Conservation (phyloP, 179 eudicot genomes). For the Beta lomatogona region DNA sequence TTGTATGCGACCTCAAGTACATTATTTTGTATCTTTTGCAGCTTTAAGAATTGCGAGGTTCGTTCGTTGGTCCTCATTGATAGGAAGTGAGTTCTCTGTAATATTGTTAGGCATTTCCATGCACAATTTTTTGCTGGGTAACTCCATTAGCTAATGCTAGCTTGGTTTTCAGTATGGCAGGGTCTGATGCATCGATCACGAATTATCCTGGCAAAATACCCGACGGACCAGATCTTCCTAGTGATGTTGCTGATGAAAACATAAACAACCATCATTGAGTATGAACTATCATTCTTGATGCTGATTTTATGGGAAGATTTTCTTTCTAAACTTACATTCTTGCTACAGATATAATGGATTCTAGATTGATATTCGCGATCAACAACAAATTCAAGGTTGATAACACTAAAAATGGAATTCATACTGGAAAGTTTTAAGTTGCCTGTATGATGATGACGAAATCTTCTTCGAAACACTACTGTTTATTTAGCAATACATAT, state of each 20-base stretch:
- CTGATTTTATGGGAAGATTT: background rate
- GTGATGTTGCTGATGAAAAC: slow-evolving; percentile 47
- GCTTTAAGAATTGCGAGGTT: slow-evolving; percentile 88
- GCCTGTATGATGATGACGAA: slow-evolving; percentile 28
- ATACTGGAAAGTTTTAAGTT: background rate
- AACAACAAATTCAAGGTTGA: background rate
- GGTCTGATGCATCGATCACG: slow-evolving; percentile 52
- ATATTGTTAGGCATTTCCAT: slow-evolving; percentile 10
- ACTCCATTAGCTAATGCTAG: slow-evolving; percentile 9
- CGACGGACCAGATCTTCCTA: slow-evolving; percentile 57
- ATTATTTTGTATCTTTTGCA: slow-evolving; percentile 33
- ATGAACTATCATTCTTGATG: slow-evolving; percentile 1
- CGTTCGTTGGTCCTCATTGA: slow-evolving; percentile 79
- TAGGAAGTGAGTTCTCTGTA: slow-evolving; percentile 48
- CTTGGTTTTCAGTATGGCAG: slow-evolving; percentile 53
- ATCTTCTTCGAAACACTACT: slow-evolving; percentile 12
- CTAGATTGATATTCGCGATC: background rate
- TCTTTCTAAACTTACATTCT: background rate
- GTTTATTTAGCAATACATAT: background rate
- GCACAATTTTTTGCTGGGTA: no score
- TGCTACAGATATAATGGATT: background rate
- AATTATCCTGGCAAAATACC: slow-evolving; percentile 81
- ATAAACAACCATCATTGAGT: slow-evolving; percentile 12
- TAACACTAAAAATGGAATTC: background rate
- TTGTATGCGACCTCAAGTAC: slow-evolving; percentile 7